A percentile compares a stretch with the other conserved stretches of the same genome.
phyloP scores from a whole-genome alignment of 768 basidiomycete genomes.

The Lentinula detonsa region DNA sequence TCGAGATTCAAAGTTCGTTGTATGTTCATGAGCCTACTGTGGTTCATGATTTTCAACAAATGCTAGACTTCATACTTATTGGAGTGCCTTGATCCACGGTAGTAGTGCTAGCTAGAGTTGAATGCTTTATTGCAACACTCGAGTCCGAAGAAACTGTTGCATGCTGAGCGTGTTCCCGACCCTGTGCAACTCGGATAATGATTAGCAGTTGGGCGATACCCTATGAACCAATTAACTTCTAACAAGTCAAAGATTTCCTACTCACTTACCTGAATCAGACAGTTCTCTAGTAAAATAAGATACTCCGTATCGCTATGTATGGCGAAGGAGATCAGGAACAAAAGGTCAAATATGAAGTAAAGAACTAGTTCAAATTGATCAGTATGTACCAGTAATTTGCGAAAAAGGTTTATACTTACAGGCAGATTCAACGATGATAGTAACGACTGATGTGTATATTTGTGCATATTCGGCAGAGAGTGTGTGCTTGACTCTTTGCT shows the following conservation, averaged over 20 bases:
- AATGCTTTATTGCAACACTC: no score
- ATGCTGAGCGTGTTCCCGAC: neutral
- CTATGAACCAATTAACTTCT: neutral
- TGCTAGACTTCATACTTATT: no score
- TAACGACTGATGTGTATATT: no score
- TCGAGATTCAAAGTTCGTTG: no score
- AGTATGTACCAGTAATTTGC: no score
- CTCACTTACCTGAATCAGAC: constrained; percentile 18
- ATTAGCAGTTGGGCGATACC: neutral
- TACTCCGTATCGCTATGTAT: constrained; percentile 15
- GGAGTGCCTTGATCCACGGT: no score
- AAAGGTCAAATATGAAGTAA: constrained; percentile 16
- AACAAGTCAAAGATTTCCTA: neutral
- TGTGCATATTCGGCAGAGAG: neutral
- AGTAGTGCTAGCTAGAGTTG: no score
- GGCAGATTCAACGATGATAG: no score
- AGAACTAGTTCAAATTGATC: constrained; percentile 6
- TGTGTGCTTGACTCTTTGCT: neutral
- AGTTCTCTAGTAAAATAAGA: constrained; percentile 20
- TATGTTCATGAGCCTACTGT: no score
- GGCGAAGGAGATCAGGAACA: constrained; percentile 22
- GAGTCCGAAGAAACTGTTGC: no score
- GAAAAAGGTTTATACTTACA: no score
- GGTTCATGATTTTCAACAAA: no score
- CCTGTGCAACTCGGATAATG: neutral